Evolutionary conservation across 2,329 filamentous ascomycete genomes (phyloP), one percentile per base, ranked within the genome.

Genomic region (Mollisiaceae sp.): DNA sequence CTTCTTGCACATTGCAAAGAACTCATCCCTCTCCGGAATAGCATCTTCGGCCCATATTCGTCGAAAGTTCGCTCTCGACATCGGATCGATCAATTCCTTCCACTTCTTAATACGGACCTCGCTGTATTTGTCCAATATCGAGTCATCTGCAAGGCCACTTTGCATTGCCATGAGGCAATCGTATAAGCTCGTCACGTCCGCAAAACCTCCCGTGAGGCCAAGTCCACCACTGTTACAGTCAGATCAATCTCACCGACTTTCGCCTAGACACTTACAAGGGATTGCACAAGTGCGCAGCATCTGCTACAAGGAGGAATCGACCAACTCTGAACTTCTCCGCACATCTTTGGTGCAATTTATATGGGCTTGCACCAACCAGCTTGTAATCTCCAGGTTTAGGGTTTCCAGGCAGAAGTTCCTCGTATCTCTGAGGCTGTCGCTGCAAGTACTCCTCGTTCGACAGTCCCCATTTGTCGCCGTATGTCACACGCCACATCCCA

Each of bases 401-500:
- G 63, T 86, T 79, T 0, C 86, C 86, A 0, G 86, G 86, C 0
- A 89, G 79, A 65, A 90, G 86, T 35, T 80, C 75, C 66, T 84
- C 80, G 70, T 84, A 90, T 65, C 85, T 86, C 67, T 75, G 75
- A 1, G 84, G 81, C 68, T 86, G 85, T 5, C 86, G 81, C 38
- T 79, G 78, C 27, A 80, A 75, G 62, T 87, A 80, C 73, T 89
- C 80, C 12, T 87, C 85, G 43, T 74, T 77, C 0, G 81, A 82
- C 11, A 89, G 78, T 1, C 82, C 83, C 0, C 81, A 78, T 0
- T 76, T 77, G 67, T 90, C 87, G 60, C 86, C 86, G 71, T 90
- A 90, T 0, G 87, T 87, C 38, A 90, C 83, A n/a, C 88, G 83
- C 78, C 87, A 90, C 12, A 90, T 75, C 0, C 85, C 85, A 63